These are phyloP conservation scores for Sporisorium sorghi DNA, from an alignment of 1,284 basidiomycete genomes.

Conservation along the genomic window DNA sequence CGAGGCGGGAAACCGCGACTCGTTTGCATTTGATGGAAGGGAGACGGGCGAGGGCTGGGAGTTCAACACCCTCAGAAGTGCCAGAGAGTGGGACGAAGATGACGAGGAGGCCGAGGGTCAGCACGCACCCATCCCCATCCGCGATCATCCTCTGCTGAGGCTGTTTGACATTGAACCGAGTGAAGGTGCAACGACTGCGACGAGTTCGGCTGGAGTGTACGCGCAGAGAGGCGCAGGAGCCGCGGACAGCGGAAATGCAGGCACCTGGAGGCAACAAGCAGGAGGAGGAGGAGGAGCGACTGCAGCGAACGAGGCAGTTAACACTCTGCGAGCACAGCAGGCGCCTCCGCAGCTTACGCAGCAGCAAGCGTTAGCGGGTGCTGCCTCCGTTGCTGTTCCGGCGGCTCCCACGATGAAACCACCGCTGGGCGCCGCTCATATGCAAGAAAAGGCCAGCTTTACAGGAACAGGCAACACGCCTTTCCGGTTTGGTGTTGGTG, in stretches of 20 bases:
- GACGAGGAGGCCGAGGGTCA: slow-evolving; percentile 26
- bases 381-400: slow-evolving; percentile 1
- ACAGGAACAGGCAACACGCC: slow-evolving; percentile 60
- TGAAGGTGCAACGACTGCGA: slow-evolving; percentile 5
- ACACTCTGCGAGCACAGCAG: slow-evolving; percentile 21
- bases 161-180: slow-evolving; percentile 51
- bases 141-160: slow-evolving; percentile 56
- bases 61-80: slow-evolving; percentile 45
- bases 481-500: slow-evolving; percentile 65
- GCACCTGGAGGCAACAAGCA: slow-evolving; percentile 29
- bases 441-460: slow-evolving; percentile 54
- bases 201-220: slow-evolving; percentile 14
- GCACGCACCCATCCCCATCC: slow-evolving; percentile 37
- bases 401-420: slow-evolving; percentile 24
- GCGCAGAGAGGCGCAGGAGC: slow-evolving; percentile 8
- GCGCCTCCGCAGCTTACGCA: slow-evolving; percentile 12
- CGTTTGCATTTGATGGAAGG: slow-evolving; percentile 56
- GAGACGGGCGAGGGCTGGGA: slow-evolving; percentile 60
- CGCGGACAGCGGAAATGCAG: slow-evolving; percentile 12
- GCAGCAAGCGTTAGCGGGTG: not conserved
- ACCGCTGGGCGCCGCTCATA: not conserved
- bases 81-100: slow-evolving; percentile 38
- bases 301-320: not conserved
- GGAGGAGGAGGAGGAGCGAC: not conserved
- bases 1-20: slow-evolving; percentile 53